A percentile compares a stretch with the other conserved stretches of the same genome.
Conservation (phyloP, 192 early-diverging fungal genomes). For the Chytriomyces hyalinus region DNA sequence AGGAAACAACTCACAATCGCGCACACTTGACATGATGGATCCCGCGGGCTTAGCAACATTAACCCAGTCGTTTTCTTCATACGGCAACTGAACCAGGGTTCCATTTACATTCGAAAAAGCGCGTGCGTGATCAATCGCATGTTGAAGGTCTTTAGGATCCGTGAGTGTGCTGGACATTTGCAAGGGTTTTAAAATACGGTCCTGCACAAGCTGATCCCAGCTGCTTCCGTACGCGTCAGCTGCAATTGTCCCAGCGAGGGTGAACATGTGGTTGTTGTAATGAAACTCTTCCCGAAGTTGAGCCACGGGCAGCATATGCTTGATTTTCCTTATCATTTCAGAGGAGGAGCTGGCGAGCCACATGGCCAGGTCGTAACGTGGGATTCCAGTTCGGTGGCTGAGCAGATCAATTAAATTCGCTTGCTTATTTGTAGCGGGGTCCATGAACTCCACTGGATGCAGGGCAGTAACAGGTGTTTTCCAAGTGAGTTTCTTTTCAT, state of each 20-base stretch:
- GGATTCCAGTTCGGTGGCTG: conserved; percentile 27
- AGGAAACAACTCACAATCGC: conserved; percentile 17
- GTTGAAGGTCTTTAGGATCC: neutral
- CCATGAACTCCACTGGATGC: conserved; percentile 19
- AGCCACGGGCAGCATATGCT: conserved; percentile 2
- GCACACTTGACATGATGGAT: conserved; percentile 14
- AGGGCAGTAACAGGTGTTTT: conserved; percentile 13
- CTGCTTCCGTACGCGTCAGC: neutral
- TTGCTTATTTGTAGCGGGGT: conserved; percentile 8
- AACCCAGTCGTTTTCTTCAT: neutral
- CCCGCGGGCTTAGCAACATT: neutral
- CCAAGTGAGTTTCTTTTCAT: conserved; percentile 20
- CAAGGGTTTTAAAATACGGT: conserved; percentile 9
- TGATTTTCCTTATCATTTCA: neutral
- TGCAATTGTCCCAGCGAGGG: conserved; percentile 27
- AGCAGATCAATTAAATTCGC: conserved; percentile 25
- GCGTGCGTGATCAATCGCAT: neutral
- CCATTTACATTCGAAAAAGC: neutral
- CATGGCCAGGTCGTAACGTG: conserved; percentile 2
- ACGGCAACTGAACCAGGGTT: neutral
- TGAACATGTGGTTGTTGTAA: conserved; percentile 30
- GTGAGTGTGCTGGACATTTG: conserved; percentile 19
- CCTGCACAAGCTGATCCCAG: conserved; percentile 25
- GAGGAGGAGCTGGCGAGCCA: neutral
- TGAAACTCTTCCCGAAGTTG: conserved; percentile 13